phyloP scores from a whole-genome alignment of 1,284 basidiomycete genomes.

The Kwoniella shivajii region DNA sequence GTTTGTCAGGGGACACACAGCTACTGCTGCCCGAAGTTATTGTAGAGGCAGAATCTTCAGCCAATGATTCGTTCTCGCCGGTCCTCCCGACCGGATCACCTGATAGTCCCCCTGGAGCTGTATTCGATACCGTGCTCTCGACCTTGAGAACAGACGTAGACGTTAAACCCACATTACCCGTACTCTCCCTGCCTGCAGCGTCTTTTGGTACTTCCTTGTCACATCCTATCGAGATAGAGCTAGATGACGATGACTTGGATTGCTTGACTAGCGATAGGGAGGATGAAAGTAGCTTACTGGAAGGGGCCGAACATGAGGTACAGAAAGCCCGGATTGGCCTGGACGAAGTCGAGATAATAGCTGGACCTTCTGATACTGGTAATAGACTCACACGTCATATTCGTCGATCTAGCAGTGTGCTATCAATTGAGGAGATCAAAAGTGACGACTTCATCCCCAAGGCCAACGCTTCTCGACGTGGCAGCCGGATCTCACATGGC shows the following conservation, averaged over 20 bases:
- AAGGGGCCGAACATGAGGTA: constrained; percentile 1
- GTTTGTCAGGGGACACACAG: too few species aligned
- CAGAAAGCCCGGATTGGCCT: constrained; percentile 4
- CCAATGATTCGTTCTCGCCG: too few species aligned
- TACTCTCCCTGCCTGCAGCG: not conserved
- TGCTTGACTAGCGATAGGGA: constrained; percentile 4
- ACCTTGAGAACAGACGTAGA: not conserved
- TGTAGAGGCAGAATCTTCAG: too few species aligned
- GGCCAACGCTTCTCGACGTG: not conserved
- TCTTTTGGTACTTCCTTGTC: not conserved
- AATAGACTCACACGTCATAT: not conserved
- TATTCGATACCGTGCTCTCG: too few species aligned
- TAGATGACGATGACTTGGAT: constrained; percentile 16
- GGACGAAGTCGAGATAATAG: constrained; percentile 3
- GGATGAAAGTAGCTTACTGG: not conserved
- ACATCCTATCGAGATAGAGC: constrained; percentile 7
- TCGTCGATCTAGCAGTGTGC: not conserved
- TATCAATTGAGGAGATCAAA: constrained; percentile 18
- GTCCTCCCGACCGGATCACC: too few species aligned
- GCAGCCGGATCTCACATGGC: too few species aligned
- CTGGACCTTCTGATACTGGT: not conserved
- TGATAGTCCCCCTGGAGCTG: too few species aligned
- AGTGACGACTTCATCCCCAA: not conserved
- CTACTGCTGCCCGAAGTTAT: too few species aligned
- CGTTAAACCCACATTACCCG: not conserved